Evolutionary conservation across 257 asterid genomes (phyloP).

Genomic region (Solanum piurae): DNA sequence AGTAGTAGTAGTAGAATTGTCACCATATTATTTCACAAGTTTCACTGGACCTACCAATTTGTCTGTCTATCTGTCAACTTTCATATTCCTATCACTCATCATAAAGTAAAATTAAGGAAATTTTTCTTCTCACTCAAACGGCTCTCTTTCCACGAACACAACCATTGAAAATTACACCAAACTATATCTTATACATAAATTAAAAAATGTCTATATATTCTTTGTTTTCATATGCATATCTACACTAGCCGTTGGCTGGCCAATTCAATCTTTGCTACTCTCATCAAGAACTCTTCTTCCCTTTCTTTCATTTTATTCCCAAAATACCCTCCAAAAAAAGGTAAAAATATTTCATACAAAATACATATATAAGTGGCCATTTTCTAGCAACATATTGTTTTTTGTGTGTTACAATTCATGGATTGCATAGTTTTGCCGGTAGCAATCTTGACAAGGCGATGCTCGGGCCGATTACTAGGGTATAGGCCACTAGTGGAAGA

Average conservation of each 20-base stretch:
- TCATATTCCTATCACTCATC: background rate
- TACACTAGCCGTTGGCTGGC: constrained; percentile 10
- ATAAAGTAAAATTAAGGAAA: background rate
- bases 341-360: background rate
- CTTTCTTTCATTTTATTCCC: background rate
- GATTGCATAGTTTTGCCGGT: constrained; percentile 26
- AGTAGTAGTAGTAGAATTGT: background rate
- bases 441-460: constrained; percentile 18
- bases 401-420: constrained; percentile 1
- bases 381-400: background rate
- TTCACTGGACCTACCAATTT: background rate
- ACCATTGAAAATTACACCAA: background rate
- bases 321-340: background rate
- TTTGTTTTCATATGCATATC: background rate
- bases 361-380: background rate
- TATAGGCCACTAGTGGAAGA: constrained; percentile 17
- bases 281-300: background rate
- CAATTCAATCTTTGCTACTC: background rate
- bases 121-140: background rate
- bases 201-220: background rate
- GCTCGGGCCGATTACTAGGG: constrained; percentile 11
- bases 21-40: background rate
- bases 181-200: background rate
- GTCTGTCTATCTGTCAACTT: background rate
- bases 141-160: background rate